phyloP scores from a whole-genome alignment of 768 basidiomycete genomes.

The Russula brevipes region DNA sequence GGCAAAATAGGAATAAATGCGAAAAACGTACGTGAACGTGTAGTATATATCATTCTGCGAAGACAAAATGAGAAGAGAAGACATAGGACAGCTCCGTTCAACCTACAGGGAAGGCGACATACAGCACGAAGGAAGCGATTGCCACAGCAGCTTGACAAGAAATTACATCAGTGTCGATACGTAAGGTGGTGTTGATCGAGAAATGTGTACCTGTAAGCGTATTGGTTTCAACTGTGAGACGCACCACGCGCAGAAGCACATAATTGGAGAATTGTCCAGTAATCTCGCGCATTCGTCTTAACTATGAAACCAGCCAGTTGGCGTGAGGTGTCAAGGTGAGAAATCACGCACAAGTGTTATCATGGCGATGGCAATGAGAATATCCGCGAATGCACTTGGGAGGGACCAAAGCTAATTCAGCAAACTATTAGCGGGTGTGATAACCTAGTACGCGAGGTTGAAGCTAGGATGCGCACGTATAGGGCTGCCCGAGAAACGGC shows the following conservation, averaged over 20 bases:
- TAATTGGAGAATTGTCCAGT: slow-evolving; percentile 1
- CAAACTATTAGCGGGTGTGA: background rate
- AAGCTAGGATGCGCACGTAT: background rate
- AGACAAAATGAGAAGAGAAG: too few relatives aligned
- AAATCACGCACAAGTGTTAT: slow-evolving; percentile 3
- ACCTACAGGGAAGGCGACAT: slow-evolving; percentile 17
- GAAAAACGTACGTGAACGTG: slow-evolving; percentile 5
- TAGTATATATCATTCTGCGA: slow-evolving; percentile 18
- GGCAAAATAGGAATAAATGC: background rate
- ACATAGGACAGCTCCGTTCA: background rate
- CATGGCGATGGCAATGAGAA: slow-evolving; percentile 18
- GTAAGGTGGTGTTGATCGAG: background rate
- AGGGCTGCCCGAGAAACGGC: background rate
- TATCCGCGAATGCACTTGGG: slow-evolving; percentile 12
- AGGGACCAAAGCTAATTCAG: slow-evolving; percentile 7
- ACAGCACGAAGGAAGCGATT: slow-evolving; percentile 10
- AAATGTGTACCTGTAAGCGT: slow-evolving; percentile 18
- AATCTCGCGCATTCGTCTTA: background rate
- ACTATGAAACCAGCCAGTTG: background rate
- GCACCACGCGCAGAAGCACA: slow-evolving; percentile 26
- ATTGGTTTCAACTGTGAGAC: slow-evolving; percentile 30
- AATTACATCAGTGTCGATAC: background rate
- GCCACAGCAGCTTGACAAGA: slow-evolving; percentile 10
- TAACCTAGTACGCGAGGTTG: background rate
- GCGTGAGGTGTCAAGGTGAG: background rate